Evolutionary conservation across 1,139 yeast genomes (phyloP).

Genomic region (Suhomyces bribrorum): DNA sequence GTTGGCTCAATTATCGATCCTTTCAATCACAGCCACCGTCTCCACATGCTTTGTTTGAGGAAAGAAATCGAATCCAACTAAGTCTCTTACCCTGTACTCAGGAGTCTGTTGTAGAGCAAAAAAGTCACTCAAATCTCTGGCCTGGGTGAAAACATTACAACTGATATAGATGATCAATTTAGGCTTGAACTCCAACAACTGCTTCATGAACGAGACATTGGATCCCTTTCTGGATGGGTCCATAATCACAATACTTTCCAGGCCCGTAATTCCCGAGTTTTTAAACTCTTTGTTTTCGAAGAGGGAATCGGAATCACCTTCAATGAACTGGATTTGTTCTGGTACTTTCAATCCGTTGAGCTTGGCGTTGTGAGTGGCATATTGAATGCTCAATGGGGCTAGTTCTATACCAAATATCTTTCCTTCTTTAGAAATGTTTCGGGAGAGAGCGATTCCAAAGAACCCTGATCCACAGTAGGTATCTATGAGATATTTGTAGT

Average conservation of each 20-base stretch:
- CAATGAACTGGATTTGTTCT: conserved; percentile 33
- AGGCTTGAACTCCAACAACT: conserved; percentile 40
- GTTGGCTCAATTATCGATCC: conserved; percentile 11
- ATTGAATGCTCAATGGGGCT: conserved; percentile 32
- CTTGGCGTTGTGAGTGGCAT: conserved; percentile 43
- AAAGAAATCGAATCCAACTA: conserved; percentile 48
- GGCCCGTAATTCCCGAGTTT: conserved; percentile 28
- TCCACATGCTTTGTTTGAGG: conserved; percentile 54
- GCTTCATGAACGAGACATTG: conserved; percentile 33
- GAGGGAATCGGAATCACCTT: conserved; percentile 41
- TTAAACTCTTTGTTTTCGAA: conserved; percentile 31
- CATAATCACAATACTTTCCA: conserved; percentile 41
- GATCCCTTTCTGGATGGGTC: conserved; percentile 52
- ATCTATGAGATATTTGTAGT: conserved; percentile 36
- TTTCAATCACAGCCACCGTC: conserved; percentile 41
- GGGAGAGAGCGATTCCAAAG: conserved; percentile 42
- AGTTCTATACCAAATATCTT: conserved; percentile 49
- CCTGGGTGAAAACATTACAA: conserved; percentile 51
- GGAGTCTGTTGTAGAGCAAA: conserved; percentile 23
- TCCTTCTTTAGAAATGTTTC: conserved; percentile 28
- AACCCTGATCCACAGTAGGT: conserved; percentile 52
- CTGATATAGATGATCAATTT: conserved; percentile 42
- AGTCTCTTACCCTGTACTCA: conserved; percentile 31
- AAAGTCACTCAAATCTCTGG: conserved; percentile 41
- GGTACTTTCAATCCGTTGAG: conserved; percentile 37